Base-by-base conservation (phyloP, 805 yeast species). In the Saturnispora zaruensis region DNA sequence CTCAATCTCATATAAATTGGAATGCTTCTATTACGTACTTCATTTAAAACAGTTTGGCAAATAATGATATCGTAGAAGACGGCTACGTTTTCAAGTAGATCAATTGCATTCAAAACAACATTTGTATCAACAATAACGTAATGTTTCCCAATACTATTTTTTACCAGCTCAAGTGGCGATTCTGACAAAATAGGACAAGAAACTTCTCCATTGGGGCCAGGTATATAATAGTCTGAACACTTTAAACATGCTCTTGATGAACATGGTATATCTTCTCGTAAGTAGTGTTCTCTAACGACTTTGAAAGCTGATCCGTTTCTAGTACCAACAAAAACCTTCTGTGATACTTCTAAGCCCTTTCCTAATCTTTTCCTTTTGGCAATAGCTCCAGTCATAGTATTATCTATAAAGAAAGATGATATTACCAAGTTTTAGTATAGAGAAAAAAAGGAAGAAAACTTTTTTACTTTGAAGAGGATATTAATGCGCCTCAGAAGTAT, bases 11-110 rank as follows among this genome's bases (percentile, higher is more conserved):
- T 81, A 64, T 90, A 93, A 18, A 91, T 82, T 4, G 99, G 96
- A 60, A 82, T 79, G 46, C 96, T 87, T 60, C 83, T 75, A 63
- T 88, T 88, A 55, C 87, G 79, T 8, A 91, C 96, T 66, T 93
- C 98, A 57, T 95, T 97, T 33, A 93, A 71, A 2, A 88, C 97
- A 6, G 95, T 85, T 64, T 93, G 99, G 1, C 98, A 96, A n/a
- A 93, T 71, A 50, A 93, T 83, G 16, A 90, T 96, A 66, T 93
- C 98, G 60, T 76, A 83, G 61, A 93, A 87, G 48, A 86, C 83
- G 28, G 77, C 74, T 20, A 74, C 73, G 59, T 80, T 82, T 65
- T 93, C 99, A 50, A 93, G 69, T 52, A 93, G 69, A 66, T 93
- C 99, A 54, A 93, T 91, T 5, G 96, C 91, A 62, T 82, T 85